Base-by-base conservation (phyloP, 805 yeast species). In the Lipomyces yamadae region DNA sequence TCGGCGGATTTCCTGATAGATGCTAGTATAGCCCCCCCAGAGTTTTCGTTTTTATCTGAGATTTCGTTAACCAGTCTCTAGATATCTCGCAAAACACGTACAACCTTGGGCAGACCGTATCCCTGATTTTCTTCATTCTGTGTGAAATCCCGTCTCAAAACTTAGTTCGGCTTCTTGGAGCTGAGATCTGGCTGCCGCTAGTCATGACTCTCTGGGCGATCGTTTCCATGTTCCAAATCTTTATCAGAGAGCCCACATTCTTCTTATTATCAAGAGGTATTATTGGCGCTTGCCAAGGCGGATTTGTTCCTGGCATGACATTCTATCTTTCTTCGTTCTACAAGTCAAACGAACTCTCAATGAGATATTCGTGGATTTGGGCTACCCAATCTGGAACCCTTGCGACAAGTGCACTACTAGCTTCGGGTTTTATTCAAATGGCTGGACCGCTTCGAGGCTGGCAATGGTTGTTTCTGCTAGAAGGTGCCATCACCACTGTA, bases 271-370 rank as follows among this genome's bases (percentile, higher is more conserved):
- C 85, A 5, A 78, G 90, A 65, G 83, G 82, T 0, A 77, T 86
- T 4, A 73, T 86, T 55, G 91, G 89, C 2, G 73, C 82, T 6
- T 76, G 85, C n/a, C 88, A 88, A 74, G 91, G 91, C 64, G 91
- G 92, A 0, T 87, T 87, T 66, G 87, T 89, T 62, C 88, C 89
- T 42, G 91, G 88, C 71, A 77, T 84, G 42, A 82, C 85, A 63
- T 77, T 88, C 58, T 88, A 88, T 86, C 78, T 88, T 75, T 83
- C 88, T 1, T 88, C 87, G 76, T 88, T 88, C 76, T 89, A 84
- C 77, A 88, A 86, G 54, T 69, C 8, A 74, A 83, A 79, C 35
- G 92, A 89, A 75, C 78, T 88, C 18, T 81, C 90, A 0, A 75
- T 85, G 32, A 78, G 92, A 63, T 77, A 88, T 35, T 83, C 89